Base-by-base conservation (phyloP, 345 rosid species). In the Populus ilicifolia region DNA sequence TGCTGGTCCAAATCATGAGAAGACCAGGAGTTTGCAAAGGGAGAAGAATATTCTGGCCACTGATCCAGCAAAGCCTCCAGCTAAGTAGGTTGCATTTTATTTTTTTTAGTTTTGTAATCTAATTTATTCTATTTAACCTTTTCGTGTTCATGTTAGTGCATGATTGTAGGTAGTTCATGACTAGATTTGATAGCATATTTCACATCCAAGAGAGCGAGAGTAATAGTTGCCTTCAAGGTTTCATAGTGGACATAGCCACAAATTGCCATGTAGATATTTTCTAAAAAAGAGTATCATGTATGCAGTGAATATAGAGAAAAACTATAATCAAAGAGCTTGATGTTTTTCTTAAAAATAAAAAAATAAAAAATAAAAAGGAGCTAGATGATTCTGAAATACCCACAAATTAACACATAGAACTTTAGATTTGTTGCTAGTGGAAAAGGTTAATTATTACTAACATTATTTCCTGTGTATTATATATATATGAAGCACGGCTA, bases 31-130 rank as follows among this genome's bases (percentile, higher is more conserved):
- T 25, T 62, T 78, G 65, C 79, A 33, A 14, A 70, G 78, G 80
- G 82, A 83, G 48, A 81, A 76, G 61, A 77, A 56, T 67, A 77
- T 84, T 83, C 84, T 84, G 8, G 79, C 83, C 30, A 72, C 80
- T 80, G 91, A 87, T 87, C 89, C 94, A n/a, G 85, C 85, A 21
- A 91, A 90, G 78, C 97, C 97, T 80, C 93, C 89, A 6, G 80
- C 96, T 65, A 93, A 93, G 96, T 93, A 85, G 74, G 78, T 72
- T 71, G 30, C 30, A 54, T 68, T 33, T 33, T n/a, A n/a, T n/a
- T n/a, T 13, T 29, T 29, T 65, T 13, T 33, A 17, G 23, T 61
- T 33, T 33, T 30, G 16, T 25, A 23, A 54, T 72, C 62, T 72
- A 12, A 41, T 27, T 18, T 3, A 2, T 35, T 17, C 3, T 11